Base-by-base conservation (phyloP, 2,329 filamentous ascomycete genomes). In the Curvularia sp. region DNA sequence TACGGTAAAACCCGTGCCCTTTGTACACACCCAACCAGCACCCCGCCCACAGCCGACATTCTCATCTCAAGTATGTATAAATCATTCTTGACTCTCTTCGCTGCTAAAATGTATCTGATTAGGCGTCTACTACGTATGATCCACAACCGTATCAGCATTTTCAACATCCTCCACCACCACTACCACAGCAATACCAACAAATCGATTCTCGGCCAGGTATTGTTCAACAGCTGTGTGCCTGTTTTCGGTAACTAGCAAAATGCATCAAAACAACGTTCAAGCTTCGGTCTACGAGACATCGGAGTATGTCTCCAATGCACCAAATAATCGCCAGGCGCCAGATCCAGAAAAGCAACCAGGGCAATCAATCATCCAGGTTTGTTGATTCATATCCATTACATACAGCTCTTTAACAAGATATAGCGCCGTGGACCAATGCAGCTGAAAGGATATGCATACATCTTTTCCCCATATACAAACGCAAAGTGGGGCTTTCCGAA, bases 401-500 rank as follows among this genome's bases (percentile, higher is more conserved):
- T 45, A 6, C 2, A 9, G 13, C 6, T 46, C 6, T 9, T 48
- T 60, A 2, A 60, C 13, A 8, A 41, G 1, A 23, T 34, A 9
- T 19, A 70, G 67, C 55, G 34, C 6, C 53, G 41, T 18, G 67
- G 60, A 18, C 64, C 65, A 0, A 23, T 61, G 15, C n/a, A 45
- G 9, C 27, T 67, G 48, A 70, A 59, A 25, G 70, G 67, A 8
- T 70, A 70, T 23, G 23, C 47, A 32, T 66, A 72, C 18, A 63
- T 67, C 6, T 65, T 71, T 27, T 62, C 70, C 18, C 43, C 66
- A 0, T 63, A 60, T 27, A 69, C 70, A 1, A 64, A 55, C 1
- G 62, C 62, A 25, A 72, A 72, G 50, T 68, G 62, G 64, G 57
- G 49, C 8, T 63, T 51, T 25, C 70, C 70, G 2, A 66, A 65